phyloP scores from a whole-genome alignment of 345 rosid species.

The Lenwebbia sp. region DNA sequence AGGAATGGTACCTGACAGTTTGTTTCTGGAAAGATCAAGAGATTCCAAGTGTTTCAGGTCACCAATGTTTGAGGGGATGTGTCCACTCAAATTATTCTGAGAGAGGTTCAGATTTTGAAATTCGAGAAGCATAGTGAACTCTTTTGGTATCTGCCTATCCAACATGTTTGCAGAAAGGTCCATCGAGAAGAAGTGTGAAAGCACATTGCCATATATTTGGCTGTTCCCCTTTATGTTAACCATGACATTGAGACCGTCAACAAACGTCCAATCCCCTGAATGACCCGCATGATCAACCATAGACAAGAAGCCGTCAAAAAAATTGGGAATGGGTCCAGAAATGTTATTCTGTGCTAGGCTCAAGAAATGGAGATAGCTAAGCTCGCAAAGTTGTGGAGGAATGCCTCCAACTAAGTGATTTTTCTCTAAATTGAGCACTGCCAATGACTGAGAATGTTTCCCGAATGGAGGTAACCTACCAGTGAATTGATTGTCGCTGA shows the following conservation, averaged over 20 bases:
- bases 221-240: neutral
- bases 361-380: neutral
- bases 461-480: neutral
- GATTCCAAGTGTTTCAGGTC: neutral
- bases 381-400: neutral
- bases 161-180: slow-evolving; percentile 1
- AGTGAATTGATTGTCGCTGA: neutral
- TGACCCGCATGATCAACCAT: neutral
- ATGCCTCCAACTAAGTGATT: neutral
- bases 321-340: neutral
- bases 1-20: neutral
- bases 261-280: neutral
- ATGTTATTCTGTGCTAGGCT: neutral
- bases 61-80: neutral
- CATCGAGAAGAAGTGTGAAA: fast-evolving
- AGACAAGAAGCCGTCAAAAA: neutral
- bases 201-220: neutral
- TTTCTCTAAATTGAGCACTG: neutral
- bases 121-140: neutral
- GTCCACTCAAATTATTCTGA: neutral
- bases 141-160: neutral
- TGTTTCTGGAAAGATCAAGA: neutral
- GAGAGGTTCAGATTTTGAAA: neutral
- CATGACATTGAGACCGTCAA: neutral
- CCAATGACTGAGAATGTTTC: neutral